phyloP scores from a whole-genome alignment of 148 eudicot species.

The Vaccinium corymbosum region DNA sequence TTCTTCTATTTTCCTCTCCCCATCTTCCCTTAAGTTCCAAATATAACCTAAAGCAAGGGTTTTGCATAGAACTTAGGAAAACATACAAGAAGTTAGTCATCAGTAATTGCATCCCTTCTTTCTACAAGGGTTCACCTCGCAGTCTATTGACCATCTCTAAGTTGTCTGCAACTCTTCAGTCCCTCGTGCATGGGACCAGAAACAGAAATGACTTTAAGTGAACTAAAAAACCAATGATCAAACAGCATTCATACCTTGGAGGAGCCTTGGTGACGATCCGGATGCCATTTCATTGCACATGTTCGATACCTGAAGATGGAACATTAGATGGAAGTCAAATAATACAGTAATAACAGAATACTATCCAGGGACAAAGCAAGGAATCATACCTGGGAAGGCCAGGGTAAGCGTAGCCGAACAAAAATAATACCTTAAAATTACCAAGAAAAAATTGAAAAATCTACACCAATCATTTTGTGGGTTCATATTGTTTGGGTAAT shows the following conservation, averaged over 20 bases:
- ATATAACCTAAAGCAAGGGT: background rate
- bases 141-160: background rate
- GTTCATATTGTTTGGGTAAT: background rate
- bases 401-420: background rate
- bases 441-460: background rate
- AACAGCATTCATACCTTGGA: slow-evolving; percentile 55
- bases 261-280: slow-evolving; percentile 87
- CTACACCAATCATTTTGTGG: background rate
- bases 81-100: background rate
- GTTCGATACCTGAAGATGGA: slow-evolving; percentile 65
- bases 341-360: slow-evolving; percentile 11
- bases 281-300: slow-evolving; percentile 96
- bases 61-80: background rate
- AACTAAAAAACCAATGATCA: background rate
- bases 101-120: background rate
- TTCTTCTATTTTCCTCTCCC: background rate
- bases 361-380: background rate
- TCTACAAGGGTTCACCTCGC: background rate
- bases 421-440: background rate
- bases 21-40: background rate
- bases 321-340: slow-evolving; percentile 12
- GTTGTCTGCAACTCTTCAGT: background rate
- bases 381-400: background rate
- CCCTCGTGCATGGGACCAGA: background rate
- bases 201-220: background rate